These are phyloP conservation scores for Asparagopsis taxiformis DNA, from an alignment of 31 red algal genomes.

Conservation along the genomic window DNA sequence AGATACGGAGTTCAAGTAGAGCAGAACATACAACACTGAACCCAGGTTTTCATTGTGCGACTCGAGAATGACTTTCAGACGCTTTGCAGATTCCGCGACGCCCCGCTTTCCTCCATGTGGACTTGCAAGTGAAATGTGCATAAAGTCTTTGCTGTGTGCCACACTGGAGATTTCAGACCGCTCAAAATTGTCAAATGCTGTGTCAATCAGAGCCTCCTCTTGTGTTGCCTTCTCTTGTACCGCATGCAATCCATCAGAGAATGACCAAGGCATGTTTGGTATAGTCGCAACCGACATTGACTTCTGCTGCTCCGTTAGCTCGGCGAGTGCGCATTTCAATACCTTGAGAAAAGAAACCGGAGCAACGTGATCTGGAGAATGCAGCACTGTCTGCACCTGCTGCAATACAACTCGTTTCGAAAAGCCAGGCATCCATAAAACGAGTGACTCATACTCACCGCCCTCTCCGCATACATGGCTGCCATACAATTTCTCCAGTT, in stretches of 20 bases:
- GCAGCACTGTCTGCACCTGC: conserved; percentile 19
- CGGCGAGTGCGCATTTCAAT: conserved; percentile 10
- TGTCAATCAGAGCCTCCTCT: neutral
- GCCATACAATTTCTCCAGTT: conserved; percentile 80
- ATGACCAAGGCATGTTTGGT: neutral
- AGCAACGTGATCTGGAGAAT: conserved; percentile 65
- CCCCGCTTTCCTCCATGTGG: conserved; percentile 28
- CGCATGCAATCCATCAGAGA: neutral
- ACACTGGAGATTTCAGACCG: conserved; percentile 12
- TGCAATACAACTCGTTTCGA: conserved; percentile 50
- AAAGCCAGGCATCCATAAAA: conserved; percentile 84
- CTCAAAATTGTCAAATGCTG: neutral
- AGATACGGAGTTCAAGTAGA: conserved; percentile 30
- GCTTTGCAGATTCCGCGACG: conserved; percentile 13
- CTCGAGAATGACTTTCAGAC: conserved; percentile 34
- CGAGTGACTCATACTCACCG: conserved; percentile 95
- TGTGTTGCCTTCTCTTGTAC: neutral
- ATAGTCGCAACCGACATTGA: neutral
- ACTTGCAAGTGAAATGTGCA: conserved; percentile 20
- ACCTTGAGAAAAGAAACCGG: conserved; percentile 60
- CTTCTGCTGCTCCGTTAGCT: conserved; percentile 24
- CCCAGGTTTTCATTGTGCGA: conserved; percentile 18
- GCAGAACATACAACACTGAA: conserved; percentile 39
- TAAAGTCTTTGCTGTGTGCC: conserved; percentile 14
- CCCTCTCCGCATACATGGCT: conserved; percentile 94